Percentiles rank a stretch among this genome's conserved stretches.
phyloP scores from a whole-genome alignment of 2,329 filamentous ascomycete species.

The Monilinia aucupariae region DNA sequence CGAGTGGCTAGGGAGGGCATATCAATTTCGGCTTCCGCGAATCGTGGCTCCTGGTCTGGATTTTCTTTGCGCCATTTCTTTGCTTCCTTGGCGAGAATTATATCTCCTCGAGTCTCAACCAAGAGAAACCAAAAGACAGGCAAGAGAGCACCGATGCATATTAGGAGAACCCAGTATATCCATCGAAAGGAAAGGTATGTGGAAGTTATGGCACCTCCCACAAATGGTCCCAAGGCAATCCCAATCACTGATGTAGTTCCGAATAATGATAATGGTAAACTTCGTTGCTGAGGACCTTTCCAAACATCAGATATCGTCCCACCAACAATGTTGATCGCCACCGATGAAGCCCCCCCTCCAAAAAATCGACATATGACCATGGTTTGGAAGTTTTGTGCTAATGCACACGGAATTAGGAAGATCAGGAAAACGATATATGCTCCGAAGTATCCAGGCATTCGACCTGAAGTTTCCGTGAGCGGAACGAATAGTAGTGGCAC shows the following conservation, averaged over 20 bases:
- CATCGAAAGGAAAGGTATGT: slow-evolving; percentile 30
- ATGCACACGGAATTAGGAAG: slow-evolving; percentile 31
- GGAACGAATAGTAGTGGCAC: slow-evolving; percentile 40
- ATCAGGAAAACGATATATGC: slow-evolving; percentile 30
- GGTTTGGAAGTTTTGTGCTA: slow-evolving; percentile 34
- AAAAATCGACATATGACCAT: slow-evolving; percentile 33
- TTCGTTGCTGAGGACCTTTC: slow-evolving; percentile 26
- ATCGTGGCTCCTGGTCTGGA: slow-evolving; percentile 10
- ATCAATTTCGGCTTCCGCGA: slow-evolving; percentile 11
- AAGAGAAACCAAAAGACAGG: slow-evolving; percentile 39
- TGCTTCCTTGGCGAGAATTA: slow-evolving; percentile 34
- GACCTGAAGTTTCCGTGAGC: slow-evolving; percentile 38
- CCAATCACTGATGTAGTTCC: slow-evolving; percentile 74
- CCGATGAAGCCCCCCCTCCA: slow-evolving; percentile 28
- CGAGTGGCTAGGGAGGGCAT: slow-evolving; percentile 7
- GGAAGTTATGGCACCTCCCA: slow-evolving; percentile 30
- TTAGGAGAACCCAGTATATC: slow-evolving; percentile 34
- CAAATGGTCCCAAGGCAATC: slow-evolving; percentile 39
- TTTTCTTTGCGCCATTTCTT: slow-evolving; percentile 20
- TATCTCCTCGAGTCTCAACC: slow-evolving; percentile 41
- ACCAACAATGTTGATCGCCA: slow-evolving; percentile 22
- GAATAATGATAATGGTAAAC: slow-evolving; percentile 40
- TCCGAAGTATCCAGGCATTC: slow-evolving; percentile 30
- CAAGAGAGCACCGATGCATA: slow-evolving; percentile 40
- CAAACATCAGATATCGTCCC: slow-evolving; percentile 25